These are phyloP conservation scores for Sporothrix humicola DNA, from an alignment of 2,329 filamentous ascomycete genomes.

Conservation along the genomic window DNA sequence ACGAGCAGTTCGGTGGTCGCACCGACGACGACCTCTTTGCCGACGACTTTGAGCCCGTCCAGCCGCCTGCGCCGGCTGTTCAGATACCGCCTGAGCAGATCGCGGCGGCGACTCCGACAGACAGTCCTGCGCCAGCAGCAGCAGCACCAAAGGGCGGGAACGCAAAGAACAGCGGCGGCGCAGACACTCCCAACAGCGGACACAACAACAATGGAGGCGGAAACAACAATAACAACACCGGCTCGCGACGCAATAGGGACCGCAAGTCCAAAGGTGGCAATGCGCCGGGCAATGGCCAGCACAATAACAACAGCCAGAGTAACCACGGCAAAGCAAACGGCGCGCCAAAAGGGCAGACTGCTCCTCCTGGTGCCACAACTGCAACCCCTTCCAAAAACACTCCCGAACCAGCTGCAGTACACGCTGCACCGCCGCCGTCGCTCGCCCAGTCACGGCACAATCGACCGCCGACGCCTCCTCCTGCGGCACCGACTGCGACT, in stretches of 20 bases:
- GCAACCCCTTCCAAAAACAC: neutral
- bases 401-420: neutral
- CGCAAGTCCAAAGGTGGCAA: slow-evolving; percentile 1
- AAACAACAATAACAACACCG: no score
- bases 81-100: neutral
- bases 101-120: neutral
- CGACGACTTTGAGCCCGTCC: slow-evolving; percentile 65
- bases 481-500: slow-evolving; percentile 2
- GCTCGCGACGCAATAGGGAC: slow-evolving; percentile 25
- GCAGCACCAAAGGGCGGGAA: neutral
- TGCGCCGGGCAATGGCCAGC: neutral
- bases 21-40: slow-evolving; percentile 68
- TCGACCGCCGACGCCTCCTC: slow-evolving; percentile 34
- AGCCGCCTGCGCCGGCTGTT: slow-evolving; percentile 34
- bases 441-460: slow-evolving; percentile 39
- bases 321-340: slow-evolving; percentile 1
- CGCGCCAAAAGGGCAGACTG: neutral
- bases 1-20: slow-evolving; percentile 65
- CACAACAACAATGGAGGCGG: no score
- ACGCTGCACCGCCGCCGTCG: slow-evolving; percentile 33
- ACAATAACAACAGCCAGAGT: neutral
- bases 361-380: neutral
- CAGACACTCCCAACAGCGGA: neutral
- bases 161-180: slow-evolving; percentile 6
- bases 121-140: neutral